A percentile compares a stretch with the other conserved stretches of the same genome.
phyloP scores from a whole-genome alignment of 208 protist species.

The Leishmania mexicana region DNA sequence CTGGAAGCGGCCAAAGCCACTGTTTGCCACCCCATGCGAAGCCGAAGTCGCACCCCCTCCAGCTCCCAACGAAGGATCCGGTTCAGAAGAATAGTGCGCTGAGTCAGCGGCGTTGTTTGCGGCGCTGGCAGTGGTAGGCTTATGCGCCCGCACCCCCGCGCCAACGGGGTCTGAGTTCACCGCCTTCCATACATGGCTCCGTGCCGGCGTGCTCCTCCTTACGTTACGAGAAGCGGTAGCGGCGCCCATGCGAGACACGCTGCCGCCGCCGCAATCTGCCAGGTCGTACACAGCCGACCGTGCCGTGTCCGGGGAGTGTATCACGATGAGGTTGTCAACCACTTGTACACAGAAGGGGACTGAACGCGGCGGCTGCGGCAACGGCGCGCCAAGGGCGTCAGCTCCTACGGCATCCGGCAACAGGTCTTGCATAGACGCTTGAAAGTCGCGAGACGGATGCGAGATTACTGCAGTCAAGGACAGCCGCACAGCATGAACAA shows the following conservation, averaged over 20 bases:
- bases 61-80: neutral
- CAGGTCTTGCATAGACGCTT: neutral
- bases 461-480: constrained; percentile 21
- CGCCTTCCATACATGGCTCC: constrained; percentile 4
- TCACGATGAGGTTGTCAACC: constrained; percentile 48
- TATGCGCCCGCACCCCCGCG: neutral
- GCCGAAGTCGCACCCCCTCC: neutral
- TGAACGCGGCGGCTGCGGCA: neutral
- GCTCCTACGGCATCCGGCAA: neutral
- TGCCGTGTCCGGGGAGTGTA: constrained; percentile 33
- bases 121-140: neutral
- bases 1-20: neutral
- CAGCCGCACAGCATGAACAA: constrained; percentile 8
- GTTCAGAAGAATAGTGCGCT: neutral
- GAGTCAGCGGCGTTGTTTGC: neutral
- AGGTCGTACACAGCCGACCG: constrained; percentile 48
- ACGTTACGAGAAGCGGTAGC: neutral
- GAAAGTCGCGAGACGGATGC: neutral
- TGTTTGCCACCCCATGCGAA: neutral
- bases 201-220: neutral
- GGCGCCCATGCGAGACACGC: neutral
- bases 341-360: constrained; percentile 45
- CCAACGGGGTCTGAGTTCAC: constrained; percentile 6
- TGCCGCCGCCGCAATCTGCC: constrained; percentile 10
- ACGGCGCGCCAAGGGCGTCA: neutral